These are phyloP conservation scores for Periconia sp. DNA, from an alignment of 2,329 filamentous ascomycete genomes.

Conservation along the genomic window DNA sequence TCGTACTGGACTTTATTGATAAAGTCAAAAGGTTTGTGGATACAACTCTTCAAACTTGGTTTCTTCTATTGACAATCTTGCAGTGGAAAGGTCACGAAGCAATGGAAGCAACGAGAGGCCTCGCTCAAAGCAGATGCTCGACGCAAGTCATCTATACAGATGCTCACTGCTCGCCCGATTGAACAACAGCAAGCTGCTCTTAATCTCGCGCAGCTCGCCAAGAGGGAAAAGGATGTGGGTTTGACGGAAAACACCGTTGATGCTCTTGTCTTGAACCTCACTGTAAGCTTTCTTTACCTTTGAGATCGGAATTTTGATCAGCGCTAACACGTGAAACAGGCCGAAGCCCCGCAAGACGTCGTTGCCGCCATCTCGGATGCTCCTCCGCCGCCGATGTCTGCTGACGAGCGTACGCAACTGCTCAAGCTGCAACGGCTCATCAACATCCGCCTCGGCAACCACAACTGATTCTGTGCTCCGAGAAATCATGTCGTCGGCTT, in stretches of 20 bases:
- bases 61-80: constrained; percentile 15
- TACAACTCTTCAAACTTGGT: constrained; percentile 5
- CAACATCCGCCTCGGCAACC: constrained; percentile 26
- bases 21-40: constrained; percentile 52
- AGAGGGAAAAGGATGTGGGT: constrained; percentile 53
- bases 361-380: constrained; percentile 30
- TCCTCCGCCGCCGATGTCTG: constrained; percentile 25
- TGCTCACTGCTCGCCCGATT: constrained; percentile 42
- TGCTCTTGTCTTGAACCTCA: constrained; percentile 60
- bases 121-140: constrained; percentile 16
- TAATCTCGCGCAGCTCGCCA: constrained; percentile 61
- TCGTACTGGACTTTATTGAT: constrained; percentile 63
- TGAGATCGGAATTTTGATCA: constrained; percentile 32
- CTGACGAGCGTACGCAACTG: constrained; percentile 31
- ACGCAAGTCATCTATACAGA: constrained; percentile 28
- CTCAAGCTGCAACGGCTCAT: constrained; percentile 36
- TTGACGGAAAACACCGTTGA: constrained; percentile 50
- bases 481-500: background rate
- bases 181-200: constrained; percentile 68
- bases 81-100: constrained; percentile 28
- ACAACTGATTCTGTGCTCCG: background rate
- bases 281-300: constrained; percentile 55
- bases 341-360: constrained; percentile 42
- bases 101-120: constrained; percentile 11
- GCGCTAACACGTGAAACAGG: constrained; percentile 43